Evolutionary conservation across 1,139 yeast species (phyloP), one percentile per base, ranked within the genome.

Genomic region (Hanseniaspora sp.): DNA sequence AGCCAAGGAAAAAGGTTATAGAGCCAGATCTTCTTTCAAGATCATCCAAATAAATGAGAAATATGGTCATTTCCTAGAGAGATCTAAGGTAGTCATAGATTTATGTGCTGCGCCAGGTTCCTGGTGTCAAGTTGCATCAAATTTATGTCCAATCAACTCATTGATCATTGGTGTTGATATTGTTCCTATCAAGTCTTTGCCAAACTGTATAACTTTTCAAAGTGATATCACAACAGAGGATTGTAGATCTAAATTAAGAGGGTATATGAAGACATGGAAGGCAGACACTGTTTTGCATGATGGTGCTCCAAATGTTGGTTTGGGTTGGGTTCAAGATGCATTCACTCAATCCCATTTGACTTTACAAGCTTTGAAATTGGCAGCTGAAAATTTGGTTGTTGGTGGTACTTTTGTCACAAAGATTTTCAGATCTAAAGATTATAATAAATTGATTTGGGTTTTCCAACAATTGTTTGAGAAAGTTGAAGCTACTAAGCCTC

Each of bases 291-390:
- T 92, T 29, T 73, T 94, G 66, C 98, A 92, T 71, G 99, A 92
- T 77, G 99, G 99, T 82, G 99, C 99, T 31, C 99, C 99, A 31
- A 94, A 92, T 66, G 98, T 92, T 61, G 98, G 98, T 82, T 76
- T 90, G 64, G 95, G 96, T 29, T 94, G 98, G 98, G 92, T 86
- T 34, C 98, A 94, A 69, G 99, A 92, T 79, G 98, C 98, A 1
- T 94, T 86, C 71, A 87, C 97, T 1, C 99, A 92, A 72, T 87
- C 96, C 23, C 97, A 92, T 67, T 79, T 92, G 64, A 94, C 95
- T 37, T 74, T 92, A 61, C 95, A 88, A 72, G 95, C 97, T 37
- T 75, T 94, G 63, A 88, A 83, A 67, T 76, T 92, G 60, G 98
- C 98, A 0, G 95, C 83, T n/a, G 98, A 94, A 70, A 88, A 92